Evolutionary conservation across 768 basidiomycete species (phyloP), one percentile per base, ranked within the genome.

Genomic region (Saitozyma sp.): DNA sequence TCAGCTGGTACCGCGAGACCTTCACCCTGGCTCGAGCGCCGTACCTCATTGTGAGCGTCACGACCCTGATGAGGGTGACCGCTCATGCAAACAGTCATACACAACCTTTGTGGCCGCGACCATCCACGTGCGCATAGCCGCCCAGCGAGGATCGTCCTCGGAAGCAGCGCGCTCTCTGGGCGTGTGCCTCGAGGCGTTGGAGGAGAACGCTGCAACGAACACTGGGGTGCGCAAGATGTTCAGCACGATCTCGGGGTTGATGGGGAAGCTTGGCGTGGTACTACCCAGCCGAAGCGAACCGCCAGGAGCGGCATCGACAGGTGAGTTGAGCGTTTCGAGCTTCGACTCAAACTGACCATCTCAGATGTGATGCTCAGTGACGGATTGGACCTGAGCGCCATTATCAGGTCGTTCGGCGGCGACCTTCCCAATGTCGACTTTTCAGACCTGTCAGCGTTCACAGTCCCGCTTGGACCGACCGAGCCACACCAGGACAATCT

Each of bases 61-160:
- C 19, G 10, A 29, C 29, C 5, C 14, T 13, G 54, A 5, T 41
- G 50, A 43, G 13, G 43, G 11, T 16, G 37, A n/a, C 2, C 9
- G 43, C 62, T 58, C 57, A 58, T 43, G 17, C 2, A 45, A 16
- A 19, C 53, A 66, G 65, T 69, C 68, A 0, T 69, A 69, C 50
- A 61, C 52, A 5, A 69, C 68, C 16, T 69, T 59, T 38, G 68
- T 69, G 7, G 68, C 68, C n/a, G 63, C 65, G 4, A 69, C 68
- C 14, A 69, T 69, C n/a, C 68, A 69, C 48, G 65, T 69, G 16
- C 65, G 68, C 16, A 66, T 61, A 16, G 66, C 59, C 14, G 53
- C 63, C 0, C 56, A 68, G 48, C 39, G 61, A 11, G 61, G 63
- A 13, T 50, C 51, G 20, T 17, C 19, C 20, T 54, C 53, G n/a